These are phyloP conservation scores for Trametes maxima DNA, from an alignment of 768 basidiomycete species.

Conservation along the genomic window DNA sequence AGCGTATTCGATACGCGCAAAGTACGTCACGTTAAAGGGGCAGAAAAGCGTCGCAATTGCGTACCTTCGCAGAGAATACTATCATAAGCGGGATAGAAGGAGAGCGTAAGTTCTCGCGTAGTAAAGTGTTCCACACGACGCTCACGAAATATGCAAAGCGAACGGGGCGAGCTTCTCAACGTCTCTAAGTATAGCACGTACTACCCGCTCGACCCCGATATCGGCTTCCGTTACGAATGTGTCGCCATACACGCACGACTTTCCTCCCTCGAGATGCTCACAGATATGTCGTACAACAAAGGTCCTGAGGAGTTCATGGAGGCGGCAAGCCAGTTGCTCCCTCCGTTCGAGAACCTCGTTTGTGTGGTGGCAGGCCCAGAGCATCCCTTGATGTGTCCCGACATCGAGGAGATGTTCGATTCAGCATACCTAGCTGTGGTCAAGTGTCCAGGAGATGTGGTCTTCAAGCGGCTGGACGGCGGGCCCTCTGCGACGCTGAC, in stretches of 20 bases:
- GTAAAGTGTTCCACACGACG: too few relatives aligned
- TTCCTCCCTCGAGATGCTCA: slow-evolving; percentile 45
- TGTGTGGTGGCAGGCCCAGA: slow-evolving; percentile 40
- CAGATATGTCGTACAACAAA: slow-evolving; percentile 44
- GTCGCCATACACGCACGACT: slow-evolving; percentile 46
- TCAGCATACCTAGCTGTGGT: slow-evolving; percentile 46
- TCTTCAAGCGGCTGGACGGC: slow-evolving; percentile 44
- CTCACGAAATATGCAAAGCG: neutral
- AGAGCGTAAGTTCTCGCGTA: neutral
- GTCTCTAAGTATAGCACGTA: slow-evolving; percentile 41
- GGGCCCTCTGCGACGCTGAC: slow-evolving; percentile 42
- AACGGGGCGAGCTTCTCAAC: slow-evolving; percentile 24
- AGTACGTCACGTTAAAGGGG: slow-evolving; percentile 53
- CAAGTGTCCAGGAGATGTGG: slow-evolving; percentile 43
- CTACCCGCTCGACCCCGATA: slow-evolving; percentile 44
- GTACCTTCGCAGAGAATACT: slow-evolving; percentile 45
- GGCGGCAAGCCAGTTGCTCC: slow-evolving; percentile 37
- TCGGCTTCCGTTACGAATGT: slow-evolving; percentile 48
- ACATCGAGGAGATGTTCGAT: slow-evolving; percentile 47
- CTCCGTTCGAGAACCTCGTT: slow-evolving; percentile 46
- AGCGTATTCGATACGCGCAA: slow-evolving; percentile 60
- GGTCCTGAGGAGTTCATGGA: slow-evolving; percentile 42
- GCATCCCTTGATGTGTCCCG: slow-evolving; percentile 37
- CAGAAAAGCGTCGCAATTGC: slow-evolving; percentile 53
- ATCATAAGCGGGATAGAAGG: slow-evolving; percentile 6